These are phyloP conservation scores for Eustoma russellianum DNA, from an alignment of 257 asterid genomes.

Conservation along the genomic window DNA sequence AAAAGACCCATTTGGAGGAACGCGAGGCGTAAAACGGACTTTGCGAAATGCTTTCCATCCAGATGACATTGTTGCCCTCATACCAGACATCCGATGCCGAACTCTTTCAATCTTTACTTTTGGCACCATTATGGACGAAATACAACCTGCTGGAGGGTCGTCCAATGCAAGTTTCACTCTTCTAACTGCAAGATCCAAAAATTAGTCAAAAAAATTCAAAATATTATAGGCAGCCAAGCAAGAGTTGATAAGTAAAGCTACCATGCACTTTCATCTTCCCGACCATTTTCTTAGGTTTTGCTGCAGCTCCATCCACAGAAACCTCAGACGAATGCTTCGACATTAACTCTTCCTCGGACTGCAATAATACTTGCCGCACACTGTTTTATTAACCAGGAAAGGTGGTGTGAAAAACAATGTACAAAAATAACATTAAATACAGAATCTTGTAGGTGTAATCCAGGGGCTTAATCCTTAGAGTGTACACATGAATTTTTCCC, in stretches of 20 bases:
- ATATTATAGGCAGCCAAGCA: not conserved
- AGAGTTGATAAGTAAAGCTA: constrained; percentile 5
- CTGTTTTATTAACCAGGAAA: constrained; percentile 17
- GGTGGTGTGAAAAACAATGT: not conserved
- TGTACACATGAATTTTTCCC: no score
- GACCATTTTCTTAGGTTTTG: constrained; percentile 43
- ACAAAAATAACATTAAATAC: no score
- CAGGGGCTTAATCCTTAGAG: no score
- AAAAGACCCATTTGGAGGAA: constrained; percentile 32
- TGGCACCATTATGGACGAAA: constrained; percentile 31
- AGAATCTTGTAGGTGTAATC: no score
- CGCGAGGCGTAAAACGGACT: constrained; percentile 32
- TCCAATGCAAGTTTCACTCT: constrained; percentile 38
- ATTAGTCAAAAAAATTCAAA: constrained; percentile 4
- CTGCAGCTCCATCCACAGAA: constrained; percentile 30
- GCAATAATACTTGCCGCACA: constrained; percentile 41
- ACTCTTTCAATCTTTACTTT: constrained; percentile 29
- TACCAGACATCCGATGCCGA: constrained; percentile 20
- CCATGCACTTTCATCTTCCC: constrained; percentile 56
- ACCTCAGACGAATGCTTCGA: constrained; percentile 34
- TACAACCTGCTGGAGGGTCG: constrained; percentile 38
- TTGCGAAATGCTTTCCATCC: constrained; percentile 39
- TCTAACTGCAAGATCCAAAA: constrained; percentile 27
- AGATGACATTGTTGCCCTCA: constrained; percentile 24
- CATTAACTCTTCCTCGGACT: constrained; percentile 45